Conservation (phyloP, 768 basidiomycete genomes). For the Saitozyma podzolica region DNA sequence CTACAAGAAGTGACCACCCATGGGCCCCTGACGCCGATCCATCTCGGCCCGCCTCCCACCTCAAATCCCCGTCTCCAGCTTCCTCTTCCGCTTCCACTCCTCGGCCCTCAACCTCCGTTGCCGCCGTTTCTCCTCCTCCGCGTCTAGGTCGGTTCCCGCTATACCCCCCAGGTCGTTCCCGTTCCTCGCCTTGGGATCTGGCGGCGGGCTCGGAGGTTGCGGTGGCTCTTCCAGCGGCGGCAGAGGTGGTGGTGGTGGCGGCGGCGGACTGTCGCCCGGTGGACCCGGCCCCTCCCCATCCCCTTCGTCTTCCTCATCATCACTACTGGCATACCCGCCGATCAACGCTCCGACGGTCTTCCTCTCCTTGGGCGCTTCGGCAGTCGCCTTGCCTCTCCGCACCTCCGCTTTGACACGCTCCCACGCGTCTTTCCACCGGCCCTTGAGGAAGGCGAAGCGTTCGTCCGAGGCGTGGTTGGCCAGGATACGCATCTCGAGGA, state of each 20-base stretch:
- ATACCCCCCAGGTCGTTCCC: not conserved
- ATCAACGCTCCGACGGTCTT: constrained; percentile 28
- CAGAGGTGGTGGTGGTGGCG: constrained; percentile 7
- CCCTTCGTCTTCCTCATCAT: constrained; percentile 44
- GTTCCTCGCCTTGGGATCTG: not conserved
- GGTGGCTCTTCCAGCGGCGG: constrained; percentile 4
- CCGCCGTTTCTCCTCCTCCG: not conserved
- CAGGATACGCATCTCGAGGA: constrained; percentile 83
- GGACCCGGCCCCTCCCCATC: constrained; percentile 12
- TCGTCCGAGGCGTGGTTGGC: constrained; percentile 78
- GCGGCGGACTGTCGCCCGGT: not conserved
- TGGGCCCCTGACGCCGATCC: no score
- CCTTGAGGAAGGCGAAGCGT: constrained; percentile 78
- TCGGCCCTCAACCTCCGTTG: not conserved
- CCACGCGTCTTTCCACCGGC: constrained; percentile 73
- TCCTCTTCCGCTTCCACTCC: not conserved
- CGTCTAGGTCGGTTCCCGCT: not conserved
- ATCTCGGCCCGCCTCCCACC: no score
- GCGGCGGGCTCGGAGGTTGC: not conserved
- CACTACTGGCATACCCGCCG: constrained; percentile 58
- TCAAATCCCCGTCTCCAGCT: not conserved
- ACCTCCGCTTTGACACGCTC: constrained; percentile 57
- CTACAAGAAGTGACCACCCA: no score
- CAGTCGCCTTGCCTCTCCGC: constrained; percentile 23
- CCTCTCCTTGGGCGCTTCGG: constrained; percentile 1